Conservation (phyloP, 2,329 filamentous ascomycete genomes). For the Passalora sequoiae region DNA sequence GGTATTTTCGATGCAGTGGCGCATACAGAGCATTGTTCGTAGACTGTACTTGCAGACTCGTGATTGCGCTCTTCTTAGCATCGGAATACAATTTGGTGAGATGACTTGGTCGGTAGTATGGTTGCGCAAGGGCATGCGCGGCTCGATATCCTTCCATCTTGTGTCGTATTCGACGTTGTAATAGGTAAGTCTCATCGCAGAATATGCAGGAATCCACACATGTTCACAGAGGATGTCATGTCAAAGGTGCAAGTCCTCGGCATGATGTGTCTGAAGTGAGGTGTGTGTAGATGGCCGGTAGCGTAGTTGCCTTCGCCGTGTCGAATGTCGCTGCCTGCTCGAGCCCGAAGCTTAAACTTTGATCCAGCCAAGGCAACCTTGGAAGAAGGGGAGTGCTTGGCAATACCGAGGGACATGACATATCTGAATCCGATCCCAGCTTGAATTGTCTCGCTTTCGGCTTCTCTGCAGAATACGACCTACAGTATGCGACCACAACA, state of each 20-base stretch:
- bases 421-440: no score
- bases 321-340: slow-evolving; percentile 14
- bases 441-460: no score
- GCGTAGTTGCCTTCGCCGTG: slow-evolving; percentile 9
- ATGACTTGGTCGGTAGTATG: slow-evolving; percentile 24
- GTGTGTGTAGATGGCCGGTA: neutral
- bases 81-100: slow-evolving; percentile 73
- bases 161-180: no score
- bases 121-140: slow-evolving; percentile 10
- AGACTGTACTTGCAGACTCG: slow-evolving; percentile 55
- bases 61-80: slow-evolving; percentile 64
- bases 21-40: slow-evolving; percentile 62
- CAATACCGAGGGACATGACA: no score
- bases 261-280: neutral
- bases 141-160: slow-evolving; percentile 14
- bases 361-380: no score
- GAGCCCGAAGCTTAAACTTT: neutral
- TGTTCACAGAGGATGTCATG: no score
- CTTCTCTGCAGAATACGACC: no score
- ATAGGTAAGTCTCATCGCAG: no score
- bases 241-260: neutral
- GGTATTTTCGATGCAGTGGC: slow-evolving; percentile 67
- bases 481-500: no score
- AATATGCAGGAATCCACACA: no score
- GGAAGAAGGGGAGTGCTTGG: no score